Evolutionary conservation across 495 filamentous ascomycete genomes (phyloP).

Genomic region (Daldinia vernicosa): DNA sequence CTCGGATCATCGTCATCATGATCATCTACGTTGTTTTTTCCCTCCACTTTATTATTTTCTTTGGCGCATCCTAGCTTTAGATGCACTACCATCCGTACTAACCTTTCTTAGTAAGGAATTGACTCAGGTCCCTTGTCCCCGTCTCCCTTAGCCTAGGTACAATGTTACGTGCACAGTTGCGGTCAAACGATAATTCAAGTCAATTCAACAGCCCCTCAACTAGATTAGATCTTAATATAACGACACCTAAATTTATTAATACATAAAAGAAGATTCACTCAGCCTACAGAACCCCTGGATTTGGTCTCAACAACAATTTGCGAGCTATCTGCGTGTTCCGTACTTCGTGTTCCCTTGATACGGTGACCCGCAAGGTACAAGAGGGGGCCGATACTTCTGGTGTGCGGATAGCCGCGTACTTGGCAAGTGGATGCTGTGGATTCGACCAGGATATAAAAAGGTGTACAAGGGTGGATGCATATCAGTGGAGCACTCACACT

Average conservation of each 20-base stretch:
- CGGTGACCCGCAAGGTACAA: conserved; percentile 37
- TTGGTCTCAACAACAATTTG: background rate
- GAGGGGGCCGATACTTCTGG: conserved; percentile 19
- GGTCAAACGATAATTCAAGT: conserved; percentile 19
- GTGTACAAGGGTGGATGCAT: conserved; percentile 23
- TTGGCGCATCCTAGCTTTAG: conserved; percentile 9
- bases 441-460: conserved; percentile 35
- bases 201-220: conserved; percentile 7
- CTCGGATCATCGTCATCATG: conserved; percentile 26
- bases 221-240: background rate
- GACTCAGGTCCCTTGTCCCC: conserved; percentile 30
- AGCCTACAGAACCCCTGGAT: background rate
- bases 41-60: conserved; percentile 32
- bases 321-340: conserved; percentile 20
- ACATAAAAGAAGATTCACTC: background rate
- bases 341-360: conserved; percentile 32
- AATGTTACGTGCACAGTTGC: background rate
- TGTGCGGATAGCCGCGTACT: conserved; percentile 41
- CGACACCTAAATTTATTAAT: background rate
- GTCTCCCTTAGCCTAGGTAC: conserved; percentile 6
- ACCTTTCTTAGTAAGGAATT: conserved; percentile 17
- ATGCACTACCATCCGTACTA: conserved; percentile 18
- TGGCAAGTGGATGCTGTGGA: conserved; percentile 38
- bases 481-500: conserved; percentile 31
- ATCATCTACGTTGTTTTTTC: conserved; percentile 19